phyloP scores from a whole-genome alignment of 2,329 filamentous ascomycete genomes.

The Diplodia corticola region DNA sequence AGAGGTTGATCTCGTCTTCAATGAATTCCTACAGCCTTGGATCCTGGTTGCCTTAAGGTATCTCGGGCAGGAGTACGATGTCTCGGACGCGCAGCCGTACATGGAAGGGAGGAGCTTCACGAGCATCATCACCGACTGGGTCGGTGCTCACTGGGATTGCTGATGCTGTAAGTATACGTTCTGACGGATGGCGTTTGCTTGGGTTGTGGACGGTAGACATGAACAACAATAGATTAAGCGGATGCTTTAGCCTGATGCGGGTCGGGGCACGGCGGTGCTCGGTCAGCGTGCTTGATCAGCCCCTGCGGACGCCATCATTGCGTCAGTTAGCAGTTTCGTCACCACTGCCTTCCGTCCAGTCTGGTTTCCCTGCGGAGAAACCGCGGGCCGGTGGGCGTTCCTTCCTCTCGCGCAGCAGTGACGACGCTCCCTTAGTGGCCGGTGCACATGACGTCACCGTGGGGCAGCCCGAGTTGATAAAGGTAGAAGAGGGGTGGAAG shows the following conservation, averaged over 20 bases:
- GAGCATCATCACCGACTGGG: constrained; percentile 60
- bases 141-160: constrained; percentile 54
- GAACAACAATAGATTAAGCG: neutral
- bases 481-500: neutral
- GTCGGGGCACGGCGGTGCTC: neutral
- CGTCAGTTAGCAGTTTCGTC: constrained; percentile 15
- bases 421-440: constrained; percentile 8
- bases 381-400: neutral
- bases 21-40: constrained; percentile 87
- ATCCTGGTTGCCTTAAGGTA: constrained; percentile 72
- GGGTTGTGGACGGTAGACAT: neutral
- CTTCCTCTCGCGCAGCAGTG: neutral
- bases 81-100: constrained; percentile 54
- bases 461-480: constrained; percentile 13
- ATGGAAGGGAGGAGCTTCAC: constrained; percentile 58
- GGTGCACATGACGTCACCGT: constrained; percentile 21
- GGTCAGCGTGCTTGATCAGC: constrained; percentile 15
- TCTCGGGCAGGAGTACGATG: constrained; percentile 52
- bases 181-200: neutral
- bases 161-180: neutral
- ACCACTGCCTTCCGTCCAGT: neutral
- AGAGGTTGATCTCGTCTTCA: constrained; percentile 82
- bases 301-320: neutral
- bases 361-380: neutral
- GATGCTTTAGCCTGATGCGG: neutral